phyloP scores from a whole-genome alignment of 2,329 filamentous ascomycete genomes.

The Ophiostoma pallidulum region DNA sequence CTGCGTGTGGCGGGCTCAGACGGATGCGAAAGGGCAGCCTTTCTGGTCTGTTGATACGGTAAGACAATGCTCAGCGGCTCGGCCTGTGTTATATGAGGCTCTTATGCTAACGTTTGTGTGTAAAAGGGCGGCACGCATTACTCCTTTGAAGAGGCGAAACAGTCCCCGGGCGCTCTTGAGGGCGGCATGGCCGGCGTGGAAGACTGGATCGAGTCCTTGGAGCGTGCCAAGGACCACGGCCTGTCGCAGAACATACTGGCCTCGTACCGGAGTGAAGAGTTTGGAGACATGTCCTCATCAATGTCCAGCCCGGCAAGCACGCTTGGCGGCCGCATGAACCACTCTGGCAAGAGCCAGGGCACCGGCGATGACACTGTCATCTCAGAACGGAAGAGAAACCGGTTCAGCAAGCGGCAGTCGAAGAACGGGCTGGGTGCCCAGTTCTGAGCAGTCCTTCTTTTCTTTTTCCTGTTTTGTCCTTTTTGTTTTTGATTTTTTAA shows the following conservation, averaged over 20 bases:
- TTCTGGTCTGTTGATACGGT: conserved; percentile 92
- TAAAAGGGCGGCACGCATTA: conserved; percentile 76
- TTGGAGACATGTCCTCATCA: conserved; percentile 58
- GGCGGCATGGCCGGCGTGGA: conserved; percentile 61
- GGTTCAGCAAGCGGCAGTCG: conserved; percentile 86
- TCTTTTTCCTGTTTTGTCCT: not conserved
- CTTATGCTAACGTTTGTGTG: conserved; percentile 4
- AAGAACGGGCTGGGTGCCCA: conserved; percentile 89
- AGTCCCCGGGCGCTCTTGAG: conserved; percentile 49
- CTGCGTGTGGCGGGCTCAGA: conserved; percentile 67
- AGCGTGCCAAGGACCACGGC: conserved; percentile 77
- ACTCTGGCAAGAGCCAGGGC: conserved; percentile 48
- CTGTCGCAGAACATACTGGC: conserved; percentile 59
- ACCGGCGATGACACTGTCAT: conserved; percentile 38
- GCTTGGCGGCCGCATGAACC: conserved; percentile 49
- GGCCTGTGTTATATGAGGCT: no score
- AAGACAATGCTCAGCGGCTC: no score
- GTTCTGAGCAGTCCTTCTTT: conserved; percentile 43
- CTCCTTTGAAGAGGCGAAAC: conserved; percentile 87
- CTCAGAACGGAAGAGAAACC: conserved; percentile 43
- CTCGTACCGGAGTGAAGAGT: conserved; percentile 58
- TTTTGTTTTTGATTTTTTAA: not conserved
- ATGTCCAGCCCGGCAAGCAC: conserved; percentile 71
- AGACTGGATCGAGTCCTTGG: conserved; percentile 87
- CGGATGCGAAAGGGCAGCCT: conserved; percentile 77